Base-by-base conservation (phyloP, 192 early-diverging fungal genomes). In the Mortierella claussenii region DNA sequence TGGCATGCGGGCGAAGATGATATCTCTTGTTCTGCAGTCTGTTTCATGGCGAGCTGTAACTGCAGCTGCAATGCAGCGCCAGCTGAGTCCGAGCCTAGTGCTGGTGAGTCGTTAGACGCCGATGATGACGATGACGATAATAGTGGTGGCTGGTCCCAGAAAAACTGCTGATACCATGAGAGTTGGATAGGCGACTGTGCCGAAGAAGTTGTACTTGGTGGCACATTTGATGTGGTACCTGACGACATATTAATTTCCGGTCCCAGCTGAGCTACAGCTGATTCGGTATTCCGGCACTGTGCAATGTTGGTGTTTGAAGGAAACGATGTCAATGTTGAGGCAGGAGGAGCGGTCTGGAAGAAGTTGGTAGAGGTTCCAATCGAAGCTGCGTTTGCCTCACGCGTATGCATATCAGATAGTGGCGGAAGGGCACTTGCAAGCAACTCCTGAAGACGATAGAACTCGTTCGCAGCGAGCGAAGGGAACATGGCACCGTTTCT, bases 81-180 rank as follows among this genome's bases (percentile, higher is more conserved):
- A 10, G 37, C 37, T 10, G 37, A 40, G 13, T 10, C 13, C 8
- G 7, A 10, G 8, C 8, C 13, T 48, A 7, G 46, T 47, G 12
- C 2, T 24, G 11, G 23, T 37, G 55, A 6, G 42, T 56, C 18
- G n/a, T 42, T 30, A 9, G 1, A 40, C 6, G 24, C 2, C 4
- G 57, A 47, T 20, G 49, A 13, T 7, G 37, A 10, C 8, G 8
- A 10, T 40, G 37, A 40, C 7, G 37, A 40, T 40, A 13, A 40
- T 40, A 13, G 7, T 10, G 37, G 37, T 40, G 7, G 52, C 1
- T 64, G 60, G 44, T 52, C 69, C 69, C 24, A 54, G 24, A 50
- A 52, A 32, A 64, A 73, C 33, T 73, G 69, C 37, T 58, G 44
- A 48, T 73, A 73, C 69, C 69, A 73, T 7, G 69, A 73, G 4